phyloP scores from a whole-genome alignment of 2,329 filamentous ascomycete species.

The Pyricularia sp. region DNA sequence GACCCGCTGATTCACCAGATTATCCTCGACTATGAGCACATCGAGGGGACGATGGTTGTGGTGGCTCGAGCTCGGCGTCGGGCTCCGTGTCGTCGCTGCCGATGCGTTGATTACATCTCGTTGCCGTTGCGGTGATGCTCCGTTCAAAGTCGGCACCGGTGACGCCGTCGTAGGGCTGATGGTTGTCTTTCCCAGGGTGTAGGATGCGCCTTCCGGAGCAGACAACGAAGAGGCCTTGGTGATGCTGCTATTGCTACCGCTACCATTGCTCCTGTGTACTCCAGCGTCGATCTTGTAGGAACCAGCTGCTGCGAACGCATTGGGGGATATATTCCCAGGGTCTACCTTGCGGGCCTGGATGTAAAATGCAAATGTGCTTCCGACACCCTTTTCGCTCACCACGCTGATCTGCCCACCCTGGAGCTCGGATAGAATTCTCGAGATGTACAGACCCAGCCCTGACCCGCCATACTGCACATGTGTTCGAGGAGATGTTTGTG shows the following conservation, averaged over 20 bases:
- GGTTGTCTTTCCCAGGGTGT: constrained; percentile 7
- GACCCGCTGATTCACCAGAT: constrained; percentile 50
- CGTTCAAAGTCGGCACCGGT: constrained; percentile 22
- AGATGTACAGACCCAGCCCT: constrained; percentile 72
- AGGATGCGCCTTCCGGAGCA: constrained; percentile 5
- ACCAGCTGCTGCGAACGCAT: neutral
- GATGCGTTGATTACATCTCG: neutral
- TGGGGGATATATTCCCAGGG: neutral
- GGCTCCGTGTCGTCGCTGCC: neutral
- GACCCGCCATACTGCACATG: constrained; percentile 74
- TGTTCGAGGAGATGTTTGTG: constrained; percentile 66
- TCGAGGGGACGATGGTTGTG: constrained; percentile 21
- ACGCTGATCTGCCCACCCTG: constrained; percentile 76
- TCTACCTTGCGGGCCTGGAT: constrained; percentile 44
- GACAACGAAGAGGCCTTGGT: neutral
- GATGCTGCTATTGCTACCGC: neutral
- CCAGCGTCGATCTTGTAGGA: neutral
- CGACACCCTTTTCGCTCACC: constrained; percentile 55
- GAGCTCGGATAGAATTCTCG: constrained; percentile 67
- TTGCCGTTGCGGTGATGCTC: neutral
- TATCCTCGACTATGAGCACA: constrained; percentile 51
- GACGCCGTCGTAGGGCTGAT: constrained; percentile 18
- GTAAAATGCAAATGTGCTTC: constrained; percentile 69
- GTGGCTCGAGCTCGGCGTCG: neutral
- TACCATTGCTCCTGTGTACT: neutral